phyloP scores from a whole-genome alignment of 73 alveolate genomes.

The Breviolum minutum region DNA sequence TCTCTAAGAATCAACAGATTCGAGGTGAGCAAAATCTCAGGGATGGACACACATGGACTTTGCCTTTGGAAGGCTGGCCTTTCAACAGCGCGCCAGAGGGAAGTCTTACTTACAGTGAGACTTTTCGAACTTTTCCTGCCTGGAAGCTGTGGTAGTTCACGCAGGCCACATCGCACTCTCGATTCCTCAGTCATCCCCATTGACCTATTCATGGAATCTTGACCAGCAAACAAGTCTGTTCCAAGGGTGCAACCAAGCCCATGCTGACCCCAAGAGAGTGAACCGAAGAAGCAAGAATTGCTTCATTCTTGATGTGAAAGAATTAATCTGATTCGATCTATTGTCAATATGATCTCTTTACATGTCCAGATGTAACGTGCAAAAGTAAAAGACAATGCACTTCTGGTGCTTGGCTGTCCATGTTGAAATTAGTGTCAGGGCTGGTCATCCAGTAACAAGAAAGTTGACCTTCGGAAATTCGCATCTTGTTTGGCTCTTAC shows the following conservation, averaged over 20 bases:
- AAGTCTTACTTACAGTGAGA: not conserved
- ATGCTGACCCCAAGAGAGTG: not conserved
- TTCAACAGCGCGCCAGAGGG: not conserved
- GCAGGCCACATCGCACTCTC: conserved; percentile 78
- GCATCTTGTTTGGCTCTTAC: too few relatives aligned
- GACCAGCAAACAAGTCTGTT: too few relatives aligned
- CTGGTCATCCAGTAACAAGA: too few relatives aligned
- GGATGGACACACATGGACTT: not conserved
- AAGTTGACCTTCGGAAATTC: too few relatives aligned
- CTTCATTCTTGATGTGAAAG: too few relatives aligned
- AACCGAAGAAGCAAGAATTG: not conserved
- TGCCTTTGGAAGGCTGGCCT: conserved; percentile 33
- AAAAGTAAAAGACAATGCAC: too few relatives aligned
- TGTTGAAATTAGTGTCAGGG: too few relatives aligned
- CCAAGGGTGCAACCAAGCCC: conserved; percentile 9
- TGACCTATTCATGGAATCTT: not conserved
- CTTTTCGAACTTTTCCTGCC: not conserved
- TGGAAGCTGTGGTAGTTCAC: conserved; percentile 33
- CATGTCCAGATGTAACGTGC: not conserved
- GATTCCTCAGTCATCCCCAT: not conserved
- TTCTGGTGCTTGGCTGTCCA: too few relatives aligned
- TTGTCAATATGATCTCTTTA: not conserved
- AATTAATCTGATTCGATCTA: too few relatives aligned
- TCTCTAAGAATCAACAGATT: not conserved
- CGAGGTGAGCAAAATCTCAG: not conserved